phyloP scores from a whole-genome alignment of 192 early-diverging fungal genomes.

The Coemansia sp. region DNA sequence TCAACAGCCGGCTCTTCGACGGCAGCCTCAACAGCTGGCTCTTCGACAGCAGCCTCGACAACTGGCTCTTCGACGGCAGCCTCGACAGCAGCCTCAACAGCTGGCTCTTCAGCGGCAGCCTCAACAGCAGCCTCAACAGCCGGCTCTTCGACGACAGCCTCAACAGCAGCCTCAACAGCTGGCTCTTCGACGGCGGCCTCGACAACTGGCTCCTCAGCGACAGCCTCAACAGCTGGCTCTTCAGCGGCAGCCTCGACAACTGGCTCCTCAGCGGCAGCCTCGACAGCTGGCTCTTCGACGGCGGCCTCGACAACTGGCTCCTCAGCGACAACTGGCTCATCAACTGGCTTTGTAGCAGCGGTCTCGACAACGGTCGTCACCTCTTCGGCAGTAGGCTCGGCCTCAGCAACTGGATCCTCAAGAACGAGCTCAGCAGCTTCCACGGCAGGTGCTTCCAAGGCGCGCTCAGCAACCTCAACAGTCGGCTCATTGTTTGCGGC shows the following conservation, averaged over 20 bases:
- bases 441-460: neutral
- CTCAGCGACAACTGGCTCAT: neutral
- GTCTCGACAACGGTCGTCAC: neutral
- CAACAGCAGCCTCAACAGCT: neutral
- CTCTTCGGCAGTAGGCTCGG: conserved; percentile 7
- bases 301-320: neutral
- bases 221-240: neutral
- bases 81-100: neutral
- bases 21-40: neutral
- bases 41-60: neutral
- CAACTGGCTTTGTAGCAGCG: neutral
- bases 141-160: no score
- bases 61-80: neutral
- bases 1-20: neutral
- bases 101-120: neutral
- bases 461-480: neutral
- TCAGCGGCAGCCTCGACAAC: neutral
- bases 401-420: neutral
- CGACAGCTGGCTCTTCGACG: neutral
- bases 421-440: neutral
- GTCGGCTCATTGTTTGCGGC: neutral
- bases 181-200: neutral
- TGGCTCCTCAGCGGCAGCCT: no score
- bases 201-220: no score
- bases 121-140: neutral